A percentile compares a stretch with the other conserved stretches of the same genome.
These are phyloP conservation scores for Taphrina betulina DNA, from an alignment of 1,139 yeast genomes.

Conservation along the genomic window DNA sequence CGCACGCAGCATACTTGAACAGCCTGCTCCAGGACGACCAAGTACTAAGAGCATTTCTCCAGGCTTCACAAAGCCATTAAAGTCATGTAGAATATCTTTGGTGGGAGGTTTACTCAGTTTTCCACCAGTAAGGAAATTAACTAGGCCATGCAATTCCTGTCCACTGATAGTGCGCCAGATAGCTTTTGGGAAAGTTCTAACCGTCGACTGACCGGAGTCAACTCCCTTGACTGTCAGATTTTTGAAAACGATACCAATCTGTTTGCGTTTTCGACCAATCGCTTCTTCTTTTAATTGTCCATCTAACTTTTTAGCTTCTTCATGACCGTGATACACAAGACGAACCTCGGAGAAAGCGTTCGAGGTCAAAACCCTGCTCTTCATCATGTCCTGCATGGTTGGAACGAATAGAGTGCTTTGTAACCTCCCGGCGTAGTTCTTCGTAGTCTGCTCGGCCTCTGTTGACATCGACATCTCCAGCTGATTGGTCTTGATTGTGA, in stretches of 20 bases:
- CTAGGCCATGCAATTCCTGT: slow-evolving; percentile 16
- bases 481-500: too few species aligned
- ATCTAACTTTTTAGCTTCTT: not conserved
- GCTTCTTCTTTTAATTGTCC: slow-evolving; percentile 39
- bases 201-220: slow-evolving; percentile 55
- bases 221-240: slow-evolving; percentile 53
- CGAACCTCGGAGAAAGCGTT: slow-evolving; percentile 10
- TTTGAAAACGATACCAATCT: slow-evolving; percentile 53
- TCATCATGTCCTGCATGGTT: slow-evolving; percentile 7
- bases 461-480: slow-evolving; percentile 37
- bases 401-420: slow-evolving; percentile 25
- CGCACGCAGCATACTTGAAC: slow-evolving; percentile 56
- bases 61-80: slow-evolving; percentile 50
- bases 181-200: slow-evolving; percentile 53
- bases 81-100: slow-evolving; percentile 46
- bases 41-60: slow-evolving; percentile 58
- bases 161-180: slow-evolving; percentile 35
- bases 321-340: not conserved
- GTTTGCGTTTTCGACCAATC: slow-evolving; percentile 52
- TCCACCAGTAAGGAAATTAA: slow-evolving; percentile 32
- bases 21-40: slow-evolving; percentile 45
- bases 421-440: slow-evolving; percentile 37
- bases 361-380: slow-evolving; percentile 22
- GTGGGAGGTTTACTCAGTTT: slow-evolving; percentile 14
- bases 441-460: slow-evolving; percentile 36